Conservation (phyloP, 352 stramenopile species). For the Phytophthora aleatoria region DNA sequence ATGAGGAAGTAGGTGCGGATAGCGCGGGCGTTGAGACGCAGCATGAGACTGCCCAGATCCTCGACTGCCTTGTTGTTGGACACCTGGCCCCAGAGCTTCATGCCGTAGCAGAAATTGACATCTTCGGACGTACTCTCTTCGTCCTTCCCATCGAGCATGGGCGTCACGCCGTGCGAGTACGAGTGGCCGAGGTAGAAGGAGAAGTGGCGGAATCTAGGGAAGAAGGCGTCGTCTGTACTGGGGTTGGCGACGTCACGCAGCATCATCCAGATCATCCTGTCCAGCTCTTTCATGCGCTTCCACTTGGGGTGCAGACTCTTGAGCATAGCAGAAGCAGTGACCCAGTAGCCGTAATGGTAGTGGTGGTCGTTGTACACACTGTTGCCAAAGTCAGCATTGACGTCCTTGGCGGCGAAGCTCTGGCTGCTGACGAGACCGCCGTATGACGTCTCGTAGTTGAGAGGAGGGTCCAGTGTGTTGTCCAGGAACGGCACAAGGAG, state of each 20-base stretch:
- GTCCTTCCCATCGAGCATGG: conserved; percentile 68
- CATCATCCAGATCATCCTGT: conserved; percentile 63
- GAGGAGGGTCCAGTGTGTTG: conserved; percentile 48
- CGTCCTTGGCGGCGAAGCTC: conserved; percentile 48
- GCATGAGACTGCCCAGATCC: conserved; percentile 70
- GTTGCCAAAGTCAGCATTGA: conserved; percentile 76
- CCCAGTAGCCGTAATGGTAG: conserved; percentile 84
- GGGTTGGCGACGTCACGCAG: conserved; percentile 76
- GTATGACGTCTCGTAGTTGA: conserved; percentile 72
- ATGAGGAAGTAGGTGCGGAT: conserved; percentile 82
- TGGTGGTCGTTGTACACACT: conserved; percentile 84
- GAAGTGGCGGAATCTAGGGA: conserved; percentile 75
- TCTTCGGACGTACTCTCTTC: conserved; percentile 76
- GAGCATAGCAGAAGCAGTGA: conserved; percentile 60
- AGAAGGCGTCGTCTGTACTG: conserved; percentile 51
- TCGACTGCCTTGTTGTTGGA: conserved; percentile 57
- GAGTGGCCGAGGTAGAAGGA: conserved; percentile 75
- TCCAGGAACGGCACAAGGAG: conserved; percentile 59
- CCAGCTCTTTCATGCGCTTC: conserved; percentile 51
- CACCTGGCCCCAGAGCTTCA: conserved; percentile 71
- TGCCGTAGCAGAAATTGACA: conserved; percentile 80
- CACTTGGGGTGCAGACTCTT: conserved; percentile 63
- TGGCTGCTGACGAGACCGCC: conserved; percentile 50
- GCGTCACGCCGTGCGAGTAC: conserved; percentile 67
- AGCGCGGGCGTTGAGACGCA: conserved; percentile 62